These are phyloP conservation scores for Salinomyces thailandicus DNA, from an alignment of 2,329 filamentous ascomycete genomes.

Conservation along the genomic window DNA sequence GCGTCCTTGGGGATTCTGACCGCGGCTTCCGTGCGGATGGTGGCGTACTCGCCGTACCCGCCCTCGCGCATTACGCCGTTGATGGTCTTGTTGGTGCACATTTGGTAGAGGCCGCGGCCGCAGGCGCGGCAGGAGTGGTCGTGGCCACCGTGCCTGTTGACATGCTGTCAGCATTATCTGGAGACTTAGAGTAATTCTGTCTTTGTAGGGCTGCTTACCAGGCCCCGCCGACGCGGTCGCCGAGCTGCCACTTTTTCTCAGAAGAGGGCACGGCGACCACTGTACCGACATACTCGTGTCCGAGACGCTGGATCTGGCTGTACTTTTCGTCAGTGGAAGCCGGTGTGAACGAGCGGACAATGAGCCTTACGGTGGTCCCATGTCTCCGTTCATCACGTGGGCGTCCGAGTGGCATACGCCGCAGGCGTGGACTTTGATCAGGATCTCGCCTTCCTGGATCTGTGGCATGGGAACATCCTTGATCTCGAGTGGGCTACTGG, in stretches of 20 bases:
- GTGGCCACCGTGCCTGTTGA: constrained; percentile 60
- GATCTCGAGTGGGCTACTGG: constrained; percentile 44
- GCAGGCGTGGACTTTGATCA: constrained; percentile 62
- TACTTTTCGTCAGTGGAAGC: too few species aligned
- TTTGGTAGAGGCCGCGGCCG: constrained; percentile 54
- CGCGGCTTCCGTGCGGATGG: constrained; percentile 50
- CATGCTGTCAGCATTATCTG: too few species aligned
- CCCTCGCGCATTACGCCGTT: constrained; percentile 59
- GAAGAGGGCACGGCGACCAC: constrained; percentile 47
- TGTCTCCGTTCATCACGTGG: constrained; percentile 34
- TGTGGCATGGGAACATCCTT: constrained; percentile 49
- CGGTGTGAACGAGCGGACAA: too few species aligned
- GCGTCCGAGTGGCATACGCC: constrained; percentile 60
- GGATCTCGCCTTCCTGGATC: constrained; percentile 48
- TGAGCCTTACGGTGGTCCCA: constrained; percentile 40
- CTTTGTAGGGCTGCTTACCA: too few species aligned
- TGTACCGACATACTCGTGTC: constrained; percentile 62
- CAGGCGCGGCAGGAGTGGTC: constrained; percentile 53
- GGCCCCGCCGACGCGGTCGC: constrained; percentile 55
- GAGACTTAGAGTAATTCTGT: too few species aligned
- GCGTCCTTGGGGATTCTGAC: constrained; percentile 41
- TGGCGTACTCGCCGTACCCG: constrained; percentile 52
- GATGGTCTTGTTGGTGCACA: constrained; percentile 51
- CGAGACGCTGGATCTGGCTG: constrained; percentile 31
- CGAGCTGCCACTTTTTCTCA: constrained; percentile 50